Evolutionary conservation across 2,329 filamentous ascomycete species (phyloP).

Genomic region (Talaromyces albobiverticillius): DNA sequence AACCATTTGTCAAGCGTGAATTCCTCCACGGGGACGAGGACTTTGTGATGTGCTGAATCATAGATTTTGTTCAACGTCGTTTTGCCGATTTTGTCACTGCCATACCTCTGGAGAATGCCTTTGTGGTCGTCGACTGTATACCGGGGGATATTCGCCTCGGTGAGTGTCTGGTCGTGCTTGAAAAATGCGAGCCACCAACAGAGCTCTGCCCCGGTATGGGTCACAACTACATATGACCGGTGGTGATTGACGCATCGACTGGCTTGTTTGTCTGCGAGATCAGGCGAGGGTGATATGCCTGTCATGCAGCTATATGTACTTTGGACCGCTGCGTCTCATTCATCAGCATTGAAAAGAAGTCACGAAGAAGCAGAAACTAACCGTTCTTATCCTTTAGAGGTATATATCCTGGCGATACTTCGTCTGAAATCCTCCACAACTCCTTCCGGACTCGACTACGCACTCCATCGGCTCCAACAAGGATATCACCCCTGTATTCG

Average conservation of each 20-base stretch:
- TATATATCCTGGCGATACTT: slow-evolving; percentile 13
- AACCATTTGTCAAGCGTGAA: slow-evolving; percentile 40
- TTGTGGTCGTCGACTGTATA: slow-evolving; percentile 31
- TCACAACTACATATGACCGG: slow-evolving; percentile 18
- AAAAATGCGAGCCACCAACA: slow-evolving; percentile 20
- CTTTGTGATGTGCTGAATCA: slow-evolving; percentile 20
- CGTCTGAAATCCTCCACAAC: slow-evolving; percentile 28
- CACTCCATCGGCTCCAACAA: slow-evolving; percentile 46
- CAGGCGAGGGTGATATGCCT: slow-evolving; percentile 18
- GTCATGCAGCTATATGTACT: slow-evolving; percentile 22
- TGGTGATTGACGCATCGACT: slow-evolving; percentile 15
- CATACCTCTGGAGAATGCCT: slow-evolving; percentile 24
- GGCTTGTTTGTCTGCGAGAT: slow-evolving; percentile 1
- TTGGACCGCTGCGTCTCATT: slow-evolving; percentile 16
- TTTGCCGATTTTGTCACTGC: slow-evolving; percentile 4
- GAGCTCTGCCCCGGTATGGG: slow-evolving; percentile 10
- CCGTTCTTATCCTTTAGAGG: background rate
- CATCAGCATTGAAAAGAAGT: background rate
- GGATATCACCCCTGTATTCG: slow-evolving; percentile 31
- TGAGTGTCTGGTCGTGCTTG: slow-evolving; percentile 23
- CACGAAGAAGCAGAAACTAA: background rate
- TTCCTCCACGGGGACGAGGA: slow-evolving; percentile 32
- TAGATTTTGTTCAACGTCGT: slow-evolving; percentile 34
- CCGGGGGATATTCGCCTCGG: slow-evolving; percentile 23
- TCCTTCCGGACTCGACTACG: slow-evolving; percentile 36